Evolutionary conservation across 2,329 filamentous ascomycete genomes (phyloP).

Genomic region (Aspergillus thermomutatus): DNA sequence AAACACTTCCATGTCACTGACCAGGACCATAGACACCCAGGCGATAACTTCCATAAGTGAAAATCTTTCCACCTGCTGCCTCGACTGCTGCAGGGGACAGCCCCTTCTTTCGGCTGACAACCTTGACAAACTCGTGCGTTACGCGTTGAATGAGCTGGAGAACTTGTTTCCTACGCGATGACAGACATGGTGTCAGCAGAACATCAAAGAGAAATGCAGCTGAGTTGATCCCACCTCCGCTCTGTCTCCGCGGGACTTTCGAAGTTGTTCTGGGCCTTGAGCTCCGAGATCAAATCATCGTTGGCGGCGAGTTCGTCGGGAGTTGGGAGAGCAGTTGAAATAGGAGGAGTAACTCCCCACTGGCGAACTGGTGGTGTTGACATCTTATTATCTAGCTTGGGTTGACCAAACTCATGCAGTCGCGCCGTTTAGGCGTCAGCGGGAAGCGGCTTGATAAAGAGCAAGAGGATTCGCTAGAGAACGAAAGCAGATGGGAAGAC

Average conservation of each 20-base stretch:
- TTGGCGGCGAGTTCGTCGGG: constrained; percentile 73
- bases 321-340: constrained; percentile 74
- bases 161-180: constrained; percentile 60
- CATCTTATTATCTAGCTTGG: constrained; percentile 24
- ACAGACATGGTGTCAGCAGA: constrained; percentile 6
- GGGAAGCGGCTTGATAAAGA: not conserved
- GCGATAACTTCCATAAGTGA: constrained; percentile 93
- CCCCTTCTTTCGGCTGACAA: constrained; percentile 70
- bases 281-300: constrained; percentile 74
- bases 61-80: constrained; percentile 85
- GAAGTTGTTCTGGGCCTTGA: constrained; percentile 88
- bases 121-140: constrained; percentile 80
- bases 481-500: not conserved
- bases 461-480: not conserved
- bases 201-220: constrained; percentile 5
- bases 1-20: constrained; percentile 26
- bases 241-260: constrained; percentile 79
- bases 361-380: constrained; percentile 40
- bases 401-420: constrained; percentile 11
- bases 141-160: constrained; percentile 74
- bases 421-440: constrained; percentile 6
- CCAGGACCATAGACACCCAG: constrained; percentile 87
- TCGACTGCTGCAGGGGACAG: constrained; percentile 75
- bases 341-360: constrained; percentile 78
- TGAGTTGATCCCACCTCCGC: constrained; percentile 58